Evolutionary conservation across 345 rosid genomes (phyloP).

Genomic region (Kandelia obovata): DNA sequence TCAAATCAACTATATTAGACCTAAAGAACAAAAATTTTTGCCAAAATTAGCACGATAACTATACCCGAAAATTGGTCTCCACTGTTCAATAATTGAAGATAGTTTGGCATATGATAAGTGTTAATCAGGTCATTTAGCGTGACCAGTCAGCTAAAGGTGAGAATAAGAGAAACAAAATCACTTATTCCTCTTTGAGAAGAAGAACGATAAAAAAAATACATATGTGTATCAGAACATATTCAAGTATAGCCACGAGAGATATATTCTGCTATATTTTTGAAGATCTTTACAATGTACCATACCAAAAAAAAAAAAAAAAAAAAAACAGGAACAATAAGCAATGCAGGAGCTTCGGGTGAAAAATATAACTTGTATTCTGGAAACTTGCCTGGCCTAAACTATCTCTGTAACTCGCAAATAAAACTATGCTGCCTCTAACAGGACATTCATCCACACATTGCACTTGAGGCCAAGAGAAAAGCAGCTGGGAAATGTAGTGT

Average conservation of each 20-base stretch:
- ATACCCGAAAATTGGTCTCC: too few species aligned
- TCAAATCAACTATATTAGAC: background rate
- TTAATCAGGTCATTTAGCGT: too few species aligned
- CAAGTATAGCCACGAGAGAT: background rate
- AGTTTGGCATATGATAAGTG: too few species aligned
- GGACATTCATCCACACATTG: constrained; percentile 6
- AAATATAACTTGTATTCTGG: background rate
- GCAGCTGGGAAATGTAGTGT: constrained; percentile 16
- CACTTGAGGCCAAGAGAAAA: constrained; percentile 24
- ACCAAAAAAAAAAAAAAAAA: too few species aligned
- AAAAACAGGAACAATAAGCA: too few species aligned
- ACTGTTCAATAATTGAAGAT: too few species aligned
- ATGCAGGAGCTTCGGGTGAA: background rate
- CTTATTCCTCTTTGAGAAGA: too few species aligned
- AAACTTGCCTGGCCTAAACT: constrained; percentile 19
- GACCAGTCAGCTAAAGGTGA: background rate
- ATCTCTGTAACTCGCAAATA: constrained; percentile 22
- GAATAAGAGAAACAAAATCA: constrained; percentile 1
- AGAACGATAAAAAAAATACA: background rate
- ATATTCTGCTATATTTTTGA: too few species aligned
- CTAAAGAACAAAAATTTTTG: background rate
- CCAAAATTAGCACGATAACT: too few species aligned
- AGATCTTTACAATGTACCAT: too few species aligned
- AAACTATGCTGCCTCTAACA: constrained; percentile 25
- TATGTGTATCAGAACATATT: too few species aligned